Evolutionary conservation across 257 asterid species (phyloP).

Genomic region (Cruciata laevipes): DNA sequence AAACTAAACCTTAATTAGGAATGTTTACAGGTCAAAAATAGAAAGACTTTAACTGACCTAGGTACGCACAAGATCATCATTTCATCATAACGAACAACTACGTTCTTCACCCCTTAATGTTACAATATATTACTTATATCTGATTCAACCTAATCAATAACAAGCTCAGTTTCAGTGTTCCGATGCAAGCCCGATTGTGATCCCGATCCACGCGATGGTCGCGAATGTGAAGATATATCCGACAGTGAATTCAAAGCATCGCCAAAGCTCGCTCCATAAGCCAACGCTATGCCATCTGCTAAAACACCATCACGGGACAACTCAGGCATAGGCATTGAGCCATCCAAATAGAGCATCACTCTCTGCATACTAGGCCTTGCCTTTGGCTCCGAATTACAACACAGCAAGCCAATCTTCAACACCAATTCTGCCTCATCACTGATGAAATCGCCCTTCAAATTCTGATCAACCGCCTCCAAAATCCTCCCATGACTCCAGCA

Average conservation of each 20-base stretch:
- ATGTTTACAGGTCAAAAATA: no score
- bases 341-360: constrained; percentile 1
- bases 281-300: not conserved
- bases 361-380: not conserved
- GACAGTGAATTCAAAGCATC: not conserved
- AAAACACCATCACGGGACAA: not conserved
- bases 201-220: not conserved
- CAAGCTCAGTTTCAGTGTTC: not conserved
- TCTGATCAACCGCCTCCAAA: not conserved
- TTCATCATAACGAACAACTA: not conserved
- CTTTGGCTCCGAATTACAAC: not conserved
- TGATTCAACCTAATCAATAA: not conserved
- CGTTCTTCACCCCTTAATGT: not conserved
- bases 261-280: not conserved
- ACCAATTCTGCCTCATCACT: not conserved
- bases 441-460: not conserved
- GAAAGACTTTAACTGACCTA: no score
- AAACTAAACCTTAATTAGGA: no score
- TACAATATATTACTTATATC: not conserved
- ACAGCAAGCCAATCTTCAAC: not conserved
- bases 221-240: not conserved
- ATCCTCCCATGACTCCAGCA: not conserved
- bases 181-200: not conserved
- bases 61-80: not conserved
- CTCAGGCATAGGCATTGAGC: not conserved